These are phyloP conservation scores for Berberis thunbergii DNA, from an alignment of 164 flowering plant genomes.

Conservation along the genomic window DNA sequence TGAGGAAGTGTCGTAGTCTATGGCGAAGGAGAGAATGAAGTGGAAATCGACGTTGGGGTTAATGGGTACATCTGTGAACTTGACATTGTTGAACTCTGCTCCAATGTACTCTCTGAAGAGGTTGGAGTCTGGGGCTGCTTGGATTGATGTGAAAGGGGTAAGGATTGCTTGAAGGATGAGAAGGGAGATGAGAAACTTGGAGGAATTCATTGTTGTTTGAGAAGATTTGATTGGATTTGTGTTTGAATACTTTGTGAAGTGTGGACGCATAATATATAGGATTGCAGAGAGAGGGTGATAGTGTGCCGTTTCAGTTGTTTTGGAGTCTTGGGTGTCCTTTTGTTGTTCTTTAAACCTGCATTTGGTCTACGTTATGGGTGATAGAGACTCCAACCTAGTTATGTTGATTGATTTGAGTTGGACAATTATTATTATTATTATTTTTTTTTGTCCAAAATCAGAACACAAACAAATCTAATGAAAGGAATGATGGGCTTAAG, in stretches of 20 bases:
- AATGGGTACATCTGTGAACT: constrained; percentile 47
- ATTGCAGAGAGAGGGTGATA: neutral
- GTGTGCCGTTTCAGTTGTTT: neutral
- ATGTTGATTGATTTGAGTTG: too few relatives aligned
- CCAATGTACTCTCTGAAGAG: constrained; percentile 58
- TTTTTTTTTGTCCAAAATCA: too few relatives aligned
- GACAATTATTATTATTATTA: too few relatives aligned
- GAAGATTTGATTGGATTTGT: neutral
- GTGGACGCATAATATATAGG: neutral
- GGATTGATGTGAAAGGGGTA: constrained; percentile 6
- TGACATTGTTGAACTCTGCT: constrained; percentile 41
- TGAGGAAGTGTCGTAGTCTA: constrained; percentile 36
- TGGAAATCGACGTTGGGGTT: constrained; percentile 42
- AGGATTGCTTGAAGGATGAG: constrained; percentile 15
- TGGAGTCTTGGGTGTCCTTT: neutral
- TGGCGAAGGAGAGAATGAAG: constrained; percentile 59
- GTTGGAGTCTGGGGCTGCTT: constrained; percentile 20
- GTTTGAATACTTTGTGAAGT: neutral
- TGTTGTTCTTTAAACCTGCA: neutral
- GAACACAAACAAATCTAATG: too few relatives aligned
- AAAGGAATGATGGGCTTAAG: too few relatives aligned
- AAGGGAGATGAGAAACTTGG: constrained; percentile 9
- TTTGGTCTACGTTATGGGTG: neutral
- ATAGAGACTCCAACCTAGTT: too few relatives aligned
- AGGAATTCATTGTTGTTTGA: constrained; percentile 7